Evolutionary conservation across 768 basidiomycete species (phyloP).

Genomic region (Crucibulum laeve): DNA sequence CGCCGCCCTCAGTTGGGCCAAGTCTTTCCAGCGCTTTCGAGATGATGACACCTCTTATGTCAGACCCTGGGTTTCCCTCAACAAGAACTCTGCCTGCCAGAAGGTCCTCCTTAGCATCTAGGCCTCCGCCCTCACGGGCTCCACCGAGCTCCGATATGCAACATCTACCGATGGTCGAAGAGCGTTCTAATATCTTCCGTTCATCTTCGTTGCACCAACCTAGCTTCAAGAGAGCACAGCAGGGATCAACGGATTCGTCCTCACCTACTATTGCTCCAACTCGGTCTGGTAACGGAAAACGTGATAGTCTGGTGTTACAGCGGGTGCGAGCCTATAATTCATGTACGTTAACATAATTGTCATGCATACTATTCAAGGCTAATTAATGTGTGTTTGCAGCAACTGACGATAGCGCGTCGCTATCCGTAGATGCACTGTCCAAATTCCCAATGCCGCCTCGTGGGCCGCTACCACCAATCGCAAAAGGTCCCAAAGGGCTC

Average conservation of each 20-base stretch:
- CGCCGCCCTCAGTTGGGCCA: constrained; percentile 2
- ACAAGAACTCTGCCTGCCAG: not conserved
- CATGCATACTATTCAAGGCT: not conserved
- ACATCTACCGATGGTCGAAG: not conserved
- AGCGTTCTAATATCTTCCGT: not conserved
- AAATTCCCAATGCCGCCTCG: constrained; percentile 36
- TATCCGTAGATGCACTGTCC: constrained; percentile 23
- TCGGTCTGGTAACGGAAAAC: constrained; percentile 12
- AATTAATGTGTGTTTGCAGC: not conserved
- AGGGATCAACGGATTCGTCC: not conserved
- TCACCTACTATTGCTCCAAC: not conserved
- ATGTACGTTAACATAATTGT: constrained; percentile 6
- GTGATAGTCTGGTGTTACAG: constrained; percentile 34
- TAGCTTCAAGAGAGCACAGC: not conserved
- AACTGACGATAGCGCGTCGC: not conserved
- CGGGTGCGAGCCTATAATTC: constrained; percentile 25
- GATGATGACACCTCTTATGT: constrained; percentile 3
- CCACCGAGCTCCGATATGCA: not conserved
- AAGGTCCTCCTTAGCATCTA: not conserved
- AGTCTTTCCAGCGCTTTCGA: constrained; percentile 8
- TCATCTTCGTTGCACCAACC: not conserved
- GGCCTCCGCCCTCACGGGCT: not conserved
- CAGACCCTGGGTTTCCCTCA: constrained; percentile 3
- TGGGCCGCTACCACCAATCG: constrained; percentile 21
- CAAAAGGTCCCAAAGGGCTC: constrained; percentile 5